Percentiles rank a stretch among this genome's conserved stretches.
Evolutionary conservation across 2,329 filamentous ascomycete species (phyloP).

Genomic region (Neocucurbitaria cava): DNA sequence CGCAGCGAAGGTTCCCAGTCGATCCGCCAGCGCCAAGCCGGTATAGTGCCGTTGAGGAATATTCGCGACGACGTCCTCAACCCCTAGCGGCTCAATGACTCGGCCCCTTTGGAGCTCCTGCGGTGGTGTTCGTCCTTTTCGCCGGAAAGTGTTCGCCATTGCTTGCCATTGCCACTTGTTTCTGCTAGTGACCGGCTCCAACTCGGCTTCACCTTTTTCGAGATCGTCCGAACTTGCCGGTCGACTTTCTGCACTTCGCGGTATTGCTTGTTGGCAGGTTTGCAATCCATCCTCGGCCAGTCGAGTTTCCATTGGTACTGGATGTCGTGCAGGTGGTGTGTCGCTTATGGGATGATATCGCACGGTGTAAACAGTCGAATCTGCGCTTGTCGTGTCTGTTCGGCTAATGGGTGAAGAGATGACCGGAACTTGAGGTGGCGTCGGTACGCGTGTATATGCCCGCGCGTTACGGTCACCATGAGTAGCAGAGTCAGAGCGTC

Average conservation of each 20-base stretch:
- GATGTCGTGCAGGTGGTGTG: slow-evolving; percentile 33
- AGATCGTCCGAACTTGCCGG: slow-evolving; percentile 31
- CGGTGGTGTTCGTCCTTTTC: slow-evolving; percentile 64
- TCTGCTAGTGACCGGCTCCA: slow-evolving; percentile 18
- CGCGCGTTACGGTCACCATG: slow-evolving; percentile 32
- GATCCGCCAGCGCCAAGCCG: slow-evolving; percentile 53
- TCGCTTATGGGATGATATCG: slow-evolving; percentile 65
- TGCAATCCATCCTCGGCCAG: slow-evolving; percentile 11
- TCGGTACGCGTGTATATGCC: slow-evolving; percentile 40
- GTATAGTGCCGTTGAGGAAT: slow-evolving; percentile 54
- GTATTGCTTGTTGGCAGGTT: background rate
- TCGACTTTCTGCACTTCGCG: slow-evolving; percentile 10
- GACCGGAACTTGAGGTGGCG: slow-evolving; percentile 51
- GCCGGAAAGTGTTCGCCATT: slow-evolving; percentile 64
- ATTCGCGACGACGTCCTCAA: slow-evolving; percentile 43
- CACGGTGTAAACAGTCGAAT: slow-evolving; percentile 69
- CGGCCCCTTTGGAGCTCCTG: slow-evolving; percentile 66
- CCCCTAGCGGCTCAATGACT: slow-evolving; percentile 53
- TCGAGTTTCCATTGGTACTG: slow-evolving; percentile 24
- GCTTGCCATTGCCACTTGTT: slow-evolving; percentile 56
- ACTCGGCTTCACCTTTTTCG: slow-evolving; percentile 35
- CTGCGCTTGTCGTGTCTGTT: slow-evolving; percentile 67
- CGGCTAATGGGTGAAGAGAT: slow-evolving; percentile 65
- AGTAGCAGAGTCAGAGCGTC: slow-evolving; percentile 35
- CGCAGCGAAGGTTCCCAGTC: slow-evolving; percentile 58